Conservation (phyloP, 2,329 filamentous ascomycete species). For the Ceratocystis diversiconidia region DNA sequence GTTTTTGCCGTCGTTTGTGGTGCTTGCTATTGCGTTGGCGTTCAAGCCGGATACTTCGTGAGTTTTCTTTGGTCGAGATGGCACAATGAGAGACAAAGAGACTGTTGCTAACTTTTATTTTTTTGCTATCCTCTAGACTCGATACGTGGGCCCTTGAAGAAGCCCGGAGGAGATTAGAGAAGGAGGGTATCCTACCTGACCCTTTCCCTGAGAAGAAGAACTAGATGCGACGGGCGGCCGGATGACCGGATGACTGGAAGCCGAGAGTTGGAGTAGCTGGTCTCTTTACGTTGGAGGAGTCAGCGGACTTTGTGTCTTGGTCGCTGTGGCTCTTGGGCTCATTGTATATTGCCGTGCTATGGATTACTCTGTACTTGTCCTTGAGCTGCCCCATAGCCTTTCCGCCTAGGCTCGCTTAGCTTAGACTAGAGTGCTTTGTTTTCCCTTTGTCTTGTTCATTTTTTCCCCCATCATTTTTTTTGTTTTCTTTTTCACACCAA, state of each 20-base stretch:
- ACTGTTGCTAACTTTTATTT: background rate
- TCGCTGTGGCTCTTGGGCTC: no score
- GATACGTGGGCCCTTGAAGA: conserved; percentile 99
- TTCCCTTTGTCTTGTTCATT: conserved; percentile 7
- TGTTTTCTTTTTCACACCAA: conserved; percentile 10
- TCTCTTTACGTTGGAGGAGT: background rate
- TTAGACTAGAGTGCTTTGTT: background rate
- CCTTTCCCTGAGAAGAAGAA: conserved; percentile 47
- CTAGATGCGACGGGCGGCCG: conserved; percentile 19
- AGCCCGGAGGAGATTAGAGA: conserved; percentile 85
- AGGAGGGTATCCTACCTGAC: conserved; percentile 83
- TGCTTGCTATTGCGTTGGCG: conserved; percentile 68
- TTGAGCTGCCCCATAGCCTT: no score
- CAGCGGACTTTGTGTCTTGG: no score
- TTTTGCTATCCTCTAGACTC: conserved; percentile 47
- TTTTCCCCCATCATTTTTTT: background rate
- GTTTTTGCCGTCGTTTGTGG: conserved; percentile 61
- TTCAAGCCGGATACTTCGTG: conserved; percentile 99
- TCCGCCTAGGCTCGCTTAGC: no score
- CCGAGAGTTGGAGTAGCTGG: background rate
- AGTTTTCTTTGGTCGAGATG: conserved; percentile 31
- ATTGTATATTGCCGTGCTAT: no score
- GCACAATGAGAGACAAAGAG: background rate
- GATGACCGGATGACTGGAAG: background rate
- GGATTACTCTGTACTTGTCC: no score